Conservation (phyloP, 2,329 filamentous ascomycete genomes). For the Penicillium olsonii region DNA sequence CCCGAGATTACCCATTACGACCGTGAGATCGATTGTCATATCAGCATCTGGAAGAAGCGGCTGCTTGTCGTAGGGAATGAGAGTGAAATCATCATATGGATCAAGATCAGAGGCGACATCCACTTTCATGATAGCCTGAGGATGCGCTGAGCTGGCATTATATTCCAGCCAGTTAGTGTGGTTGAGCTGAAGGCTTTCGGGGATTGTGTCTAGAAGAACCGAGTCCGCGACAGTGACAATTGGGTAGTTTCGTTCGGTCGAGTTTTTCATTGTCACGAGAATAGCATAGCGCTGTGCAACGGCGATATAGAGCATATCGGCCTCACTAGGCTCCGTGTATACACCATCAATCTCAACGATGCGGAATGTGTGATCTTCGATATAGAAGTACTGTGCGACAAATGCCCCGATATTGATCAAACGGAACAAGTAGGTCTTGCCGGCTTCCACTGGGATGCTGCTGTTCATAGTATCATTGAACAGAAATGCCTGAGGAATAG, state of each 20-base stretch:
- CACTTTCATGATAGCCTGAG: conserved; percentile 27
- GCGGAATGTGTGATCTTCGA: conserved; percentile 59
- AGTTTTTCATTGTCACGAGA: conserved; percentile 58
- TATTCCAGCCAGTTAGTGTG: conserved; percentile 66
- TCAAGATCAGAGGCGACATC: conserved; percentile 52
- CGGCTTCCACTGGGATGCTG: conserved; percentile 49
- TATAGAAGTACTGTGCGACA: conserved; percentile 52
- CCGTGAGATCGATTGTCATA: conserved; percentile 52
- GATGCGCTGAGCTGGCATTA: conserved; percentile 50
- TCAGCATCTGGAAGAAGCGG: conserved; percentile 63
- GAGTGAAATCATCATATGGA: conserved; percentile 70
- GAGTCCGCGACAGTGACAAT: conserved; percentile 49
- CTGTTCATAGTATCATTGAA: conserved; percentile 68
- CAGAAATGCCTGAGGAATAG: conserved; percentile 65
- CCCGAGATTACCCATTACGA: conserved; percentile 39
- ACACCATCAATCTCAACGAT: conserved; percentile 75
- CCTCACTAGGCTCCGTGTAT: conserved; percentile 62
- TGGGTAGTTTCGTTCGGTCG: conserved; percentile 64
- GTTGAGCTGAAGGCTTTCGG: conserved; percentile 35
- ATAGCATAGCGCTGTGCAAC: conserved; percentile 65
- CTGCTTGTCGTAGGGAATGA: conserved; percentile 69
- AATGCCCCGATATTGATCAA: conserved; percentile 39
- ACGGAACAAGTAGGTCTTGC: conserved; percentile 68
- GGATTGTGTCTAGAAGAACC: conserved; percentile 35
- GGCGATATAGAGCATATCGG: conserved; percentile 65